Evolutionary conservation across 768 basidiomycete genomes (phyloP), one percentile per base, ranked within the genome.

Genomic region (Mycena pura): DNA sequence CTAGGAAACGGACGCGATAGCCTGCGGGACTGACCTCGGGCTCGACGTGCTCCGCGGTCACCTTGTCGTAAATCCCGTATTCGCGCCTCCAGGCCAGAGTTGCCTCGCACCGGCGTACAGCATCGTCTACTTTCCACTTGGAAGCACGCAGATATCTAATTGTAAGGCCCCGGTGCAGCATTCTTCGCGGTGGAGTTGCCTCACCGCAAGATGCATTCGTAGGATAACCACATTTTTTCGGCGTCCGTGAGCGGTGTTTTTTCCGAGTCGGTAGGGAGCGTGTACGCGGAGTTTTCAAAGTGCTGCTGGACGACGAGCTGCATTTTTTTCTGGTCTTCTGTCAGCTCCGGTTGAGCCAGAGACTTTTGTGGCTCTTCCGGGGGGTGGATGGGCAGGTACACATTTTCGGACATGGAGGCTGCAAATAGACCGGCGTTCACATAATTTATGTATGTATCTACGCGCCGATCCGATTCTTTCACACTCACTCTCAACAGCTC

Each of bases 21-120:
- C n/a, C n/a, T n/a, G n/a, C n/a, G n/a, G n/a, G 21, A 64, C 80
- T 29, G 52, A 89, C 91, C 77, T 96, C 94, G 17, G 87, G 86
- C 65, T 91, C 89, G 63, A 96, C 86, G 61, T 83, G 77, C 0
- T 82, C 80, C 3, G 89, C 73, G 1, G 83, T 86, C 69, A 93
- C 72, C 27, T 73, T 56, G 64, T 89, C 85, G 64, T 92, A 86
- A 17, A 94, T 65, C 13, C 90, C 90, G 71, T 82, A 95, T 53
- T 92, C 91, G 31, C 93, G 82, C 48, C 93, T 78, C 94, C 94
- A 95, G 61, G 80, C 84, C 29, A 92, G 77, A 1, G 93, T 93
- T 21, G 73, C 82, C 69, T 94, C 90, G 3, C 93, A 73, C 14
- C 92, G 81, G 34, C 81, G 77, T 54, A 93, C 88, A 3, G 86